phyloP scores from a whole-genome alignment of 495 filamentous ascomycete species.

The Bryoglossum gracile region DNA sequence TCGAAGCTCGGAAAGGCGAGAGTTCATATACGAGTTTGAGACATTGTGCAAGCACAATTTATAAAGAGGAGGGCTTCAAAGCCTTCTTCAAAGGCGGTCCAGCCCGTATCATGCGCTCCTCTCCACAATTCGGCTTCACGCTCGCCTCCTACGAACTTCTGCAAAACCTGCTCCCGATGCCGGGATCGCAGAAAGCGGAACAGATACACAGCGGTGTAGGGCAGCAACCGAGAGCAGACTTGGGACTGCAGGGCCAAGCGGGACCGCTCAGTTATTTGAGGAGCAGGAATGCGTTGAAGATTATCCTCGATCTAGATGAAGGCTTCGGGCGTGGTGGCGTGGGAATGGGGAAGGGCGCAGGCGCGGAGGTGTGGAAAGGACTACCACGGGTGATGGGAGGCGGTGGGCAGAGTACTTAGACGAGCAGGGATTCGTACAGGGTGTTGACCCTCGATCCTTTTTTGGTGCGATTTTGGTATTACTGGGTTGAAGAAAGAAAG shows the following conservation, averaged over 20 bases:
- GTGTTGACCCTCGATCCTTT: too few species aligned
- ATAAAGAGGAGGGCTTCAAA: slow-evolving; percentile 82
- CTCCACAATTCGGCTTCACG: slow-evolving; percentile 96
- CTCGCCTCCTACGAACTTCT: slow-evolving; percentile 90
- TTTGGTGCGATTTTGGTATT: too few species aligned
- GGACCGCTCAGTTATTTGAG: slow-evolving; percentile 74
- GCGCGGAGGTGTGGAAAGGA: slow-evolving; percentile 16
- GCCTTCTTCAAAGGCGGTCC: slow-evolving; percentile 99
- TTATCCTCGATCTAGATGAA: slow-evolving; percentile 89
- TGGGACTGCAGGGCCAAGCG: slow-evolving; percentile 39
- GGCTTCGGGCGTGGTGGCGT: slow-evolving; percentile 66
- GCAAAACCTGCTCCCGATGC: slow-evolving; percentile 75
- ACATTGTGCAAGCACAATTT: slow-evolving; percentile 77
- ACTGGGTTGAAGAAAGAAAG: too few species aligned
- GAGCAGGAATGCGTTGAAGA: slow-evolving; percentile 91
- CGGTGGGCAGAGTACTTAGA: too few species aligned
- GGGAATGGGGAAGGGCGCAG: slow-evolving; percentile 13
- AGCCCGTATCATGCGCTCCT: slow-evolving; percentile 86
- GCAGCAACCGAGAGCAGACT: too few species aligned
- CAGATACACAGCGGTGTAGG: slow-evolving; percentile 31
- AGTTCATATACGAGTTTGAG: slow-evolving; percentile 76
- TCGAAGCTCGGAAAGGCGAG: slow-evolving; percentile 94
- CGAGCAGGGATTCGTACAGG: too few species aligned
- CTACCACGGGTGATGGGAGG: slow-evolving; percentile 23
- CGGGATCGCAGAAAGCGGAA: slow-evolving; percentile 47